phyloP scores from a whole-genome alignment of 768 basidiomycete genomes.

The Leucocoprinus birnbaumii region DNA sequence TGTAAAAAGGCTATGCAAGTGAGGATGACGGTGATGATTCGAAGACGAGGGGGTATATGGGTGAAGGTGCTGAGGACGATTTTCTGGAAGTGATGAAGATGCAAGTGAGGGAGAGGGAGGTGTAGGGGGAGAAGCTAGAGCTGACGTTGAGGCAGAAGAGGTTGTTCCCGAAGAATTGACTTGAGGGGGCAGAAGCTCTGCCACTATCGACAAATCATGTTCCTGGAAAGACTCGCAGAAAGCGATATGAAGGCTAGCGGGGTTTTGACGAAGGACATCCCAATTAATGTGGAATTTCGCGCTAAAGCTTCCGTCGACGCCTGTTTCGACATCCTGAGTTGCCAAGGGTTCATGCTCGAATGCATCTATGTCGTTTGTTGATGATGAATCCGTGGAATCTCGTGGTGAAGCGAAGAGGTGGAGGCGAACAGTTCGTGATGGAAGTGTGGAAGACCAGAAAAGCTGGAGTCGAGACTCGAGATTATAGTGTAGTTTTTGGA shows the following conservation, averaged over 20 bases:
- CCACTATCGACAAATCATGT: slow-evolving; percentile 52
- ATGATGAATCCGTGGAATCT: slow-evolving; percentile 3
- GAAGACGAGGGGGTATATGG: background rate
- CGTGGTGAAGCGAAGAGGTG: slow-evolving; percentile 50
- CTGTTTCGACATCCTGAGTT: slow-evolving; percentile 50
- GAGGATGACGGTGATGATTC: background rate
- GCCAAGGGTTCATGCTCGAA: slow-evolving; percentile 43
- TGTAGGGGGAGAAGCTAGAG: background rate
- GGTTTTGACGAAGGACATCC: slow-evolving; percentile 66
- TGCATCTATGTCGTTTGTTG: slow-evolving; percentile 8
- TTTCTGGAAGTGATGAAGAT: background rate
- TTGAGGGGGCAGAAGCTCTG: slow-evolving; percentile 43
- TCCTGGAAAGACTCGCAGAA: slow-evolving; percentile 51
- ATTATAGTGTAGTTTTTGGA: slow-evolving; percentile 66
- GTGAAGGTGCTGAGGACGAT: slow-evolving; percentile 9
- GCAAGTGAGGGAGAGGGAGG: no score
- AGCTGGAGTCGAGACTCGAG: slow-evolving; percentile 73
- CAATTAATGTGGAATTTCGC: slow-evolving; percentile 60
- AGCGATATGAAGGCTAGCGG: slow-evolving; percentile 51
- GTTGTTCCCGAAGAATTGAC: background rate
- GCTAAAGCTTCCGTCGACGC: slow-evolving; percentile 72
- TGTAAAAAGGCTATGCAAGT: background rate
- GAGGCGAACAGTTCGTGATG: slow-evolving; percentile 60
- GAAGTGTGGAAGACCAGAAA: slow-evolving; percentile 77
- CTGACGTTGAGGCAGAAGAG: background rate